phyloP scores from a whole-genome alignment of 2,329 filamentous ascomycete genomes.

The Xylaria sp. region DNA sequence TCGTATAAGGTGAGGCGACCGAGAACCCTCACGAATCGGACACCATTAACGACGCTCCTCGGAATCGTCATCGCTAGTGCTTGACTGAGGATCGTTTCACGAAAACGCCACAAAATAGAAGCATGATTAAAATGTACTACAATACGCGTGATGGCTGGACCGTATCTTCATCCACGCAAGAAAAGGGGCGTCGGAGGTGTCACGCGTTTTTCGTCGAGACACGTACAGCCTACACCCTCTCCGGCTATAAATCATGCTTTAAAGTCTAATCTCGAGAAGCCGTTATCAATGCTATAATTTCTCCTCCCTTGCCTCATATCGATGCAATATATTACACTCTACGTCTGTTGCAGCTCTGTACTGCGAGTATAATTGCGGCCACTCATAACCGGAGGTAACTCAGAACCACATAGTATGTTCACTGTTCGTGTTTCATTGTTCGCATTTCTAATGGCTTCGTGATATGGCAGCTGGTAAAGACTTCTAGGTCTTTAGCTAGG shows the following conservation, averaged over 20 bases:
- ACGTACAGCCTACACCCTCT: neutral
- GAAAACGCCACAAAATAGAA: neutral
- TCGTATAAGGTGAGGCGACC: too few relatives aligned
- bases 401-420: neutral
- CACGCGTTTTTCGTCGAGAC: neutral
- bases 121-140: neutral
- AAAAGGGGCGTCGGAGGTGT: neutral
- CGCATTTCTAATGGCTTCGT: neutral
- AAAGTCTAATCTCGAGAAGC: neutral
- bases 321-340: neutral
- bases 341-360: too few relatives aligned
- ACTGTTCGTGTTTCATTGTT: neutral
- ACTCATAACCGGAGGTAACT: neutral
- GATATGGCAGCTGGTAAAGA: neutral
- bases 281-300: neutral
- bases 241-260: conserved; percentile 3
- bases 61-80: neutral
- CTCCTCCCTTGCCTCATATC: neutral
- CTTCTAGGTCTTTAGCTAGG: too few relatives aligned
- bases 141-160: neutral
- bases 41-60: neutral
- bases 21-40: neutral
- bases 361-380: neutral
- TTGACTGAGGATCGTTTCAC: neutral
- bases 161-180: neutral